Evolutionary conservation across 202 grass and related monocot genomes (phyloP), one percentile per base, ranked within the genome.

Genomic region (Panicum virgatum): DNA sequence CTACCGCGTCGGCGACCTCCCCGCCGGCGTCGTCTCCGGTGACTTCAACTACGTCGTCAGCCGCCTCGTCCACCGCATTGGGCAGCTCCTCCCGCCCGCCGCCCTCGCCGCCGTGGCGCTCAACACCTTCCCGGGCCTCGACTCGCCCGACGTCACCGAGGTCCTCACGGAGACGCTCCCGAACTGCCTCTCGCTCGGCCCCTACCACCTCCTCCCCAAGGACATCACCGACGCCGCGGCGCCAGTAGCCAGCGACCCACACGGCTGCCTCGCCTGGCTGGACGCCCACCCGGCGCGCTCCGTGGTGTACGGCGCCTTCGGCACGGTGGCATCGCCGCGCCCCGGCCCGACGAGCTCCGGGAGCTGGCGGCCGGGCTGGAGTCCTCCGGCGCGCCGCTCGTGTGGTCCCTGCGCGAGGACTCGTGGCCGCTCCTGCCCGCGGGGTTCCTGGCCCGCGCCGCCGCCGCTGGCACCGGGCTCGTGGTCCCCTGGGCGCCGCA

Each of bases 401-500:
- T 94, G 32, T 94, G 91, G 94, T 94, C 94, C 6, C 62, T 94
- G 30, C 87, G 75, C 19, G 91, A 97, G 66, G 70, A 81, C 4
- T 58, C 79, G 15, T 83, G 76, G 73, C 75, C 76, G 32, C 69
- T 78, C n/a, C 91, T 97, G 25, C 94, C 94, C 2, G 0, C 61
- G 3, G 94, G 89, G 23, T 97, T 92, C 84, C 45, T 85, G 7
- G 80, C 81, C 20, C 78, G 83, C 75, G 29, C 25, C 45, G 19
- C 61, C 0, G 79, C 34, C 7, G 16, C 27, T 9, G 85, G 59
- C 9, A 10, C 54, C 19, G 86, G 80, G 23, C 45, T 94, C 37
- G 91, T 94, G 70, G 86, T 86, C 36, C 47, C 75, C 0, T 97
- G 91, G 94, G 85, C 87, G 19, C 94, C 91, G 37, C 94, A 97